These are phyloP conservation scores for Aspergillus carbonarius DNA, from an alignment of 2,329 filamentous ascomycete genomes.

Conservation along the genomic window DNA sequence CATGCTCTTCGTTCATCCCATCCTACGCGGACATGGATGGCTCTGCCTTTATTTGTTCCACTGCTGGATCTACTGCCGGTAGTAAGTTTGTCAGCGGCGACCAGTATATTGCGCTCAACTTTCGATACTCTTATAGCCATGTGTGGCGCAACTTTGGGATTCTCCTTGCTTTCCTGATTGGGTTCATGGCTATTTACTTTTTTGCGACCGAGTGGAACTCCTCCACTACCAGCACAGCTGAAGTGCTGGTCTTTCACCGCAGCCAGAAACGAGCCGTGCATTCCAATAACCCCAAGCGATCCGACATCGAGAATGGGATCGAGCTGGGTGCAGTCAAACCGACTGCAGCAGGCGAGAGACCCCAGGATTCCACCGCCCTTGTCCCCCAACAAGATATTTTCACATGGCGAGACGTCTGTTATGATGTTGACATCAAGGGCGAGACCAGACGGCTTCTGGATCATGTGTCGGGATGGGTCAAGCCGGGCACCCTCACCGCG, in stretches of 20 bases:
- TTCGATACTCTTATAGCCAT: slow-evolving; percentile 58
- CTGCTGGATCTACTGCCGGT: slow-evolving; percentile 58
- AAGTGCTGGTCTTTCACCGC: slow-evolving; percentile 70
- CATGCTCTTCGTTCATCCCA: slow-evolving; percentile 49
- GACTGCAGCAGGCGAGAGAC: slow-evolving; percentile 2
- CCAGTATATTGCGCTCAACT: slow-evolving; percentile 54
- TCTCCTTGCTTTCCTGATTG: slow-evolving; percentile 60
- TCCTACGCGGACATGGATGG: slow-evolving; percentile 40
- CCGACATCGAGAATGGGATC: slow-evolving; percentile 6
- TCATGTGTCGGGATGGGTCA: slow-evolving; percentile 68
- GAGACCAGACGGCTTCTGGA: background rate
- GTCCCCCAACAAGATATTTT: slow-evolving; percentile 66
- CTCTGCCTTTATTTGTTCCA: slow-evolving; percentile 55
- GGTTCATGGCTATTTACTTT: slow-evolving; percentile 64
- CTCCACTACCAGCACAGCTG: slow-evolving; percentile 70
- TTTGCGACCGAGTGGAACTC: slow-evolving; percentile 42
- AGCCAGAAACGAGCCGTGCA: slow-evolving; percentile 37
- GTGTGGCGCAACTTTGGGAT: slow-evolving; percentile 71
- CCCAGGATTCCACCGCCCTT: slow-evolving; percentile 45
- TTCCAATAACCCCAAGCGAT: background rate
- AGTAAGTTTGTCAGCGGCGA: slow-evolving; percentile 57
- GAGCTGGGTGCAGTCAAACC: background rate
- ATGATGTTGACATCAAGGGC: slow-evolving; percentile 38
- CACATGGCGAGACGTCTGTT: slow-evolving; percentile 78
- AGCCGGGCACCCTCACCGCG: slow-evolving; percentile 83